Conservation (phyloP, 352 stramenopile species). For the Globisporangium camurandrum region DNA sequence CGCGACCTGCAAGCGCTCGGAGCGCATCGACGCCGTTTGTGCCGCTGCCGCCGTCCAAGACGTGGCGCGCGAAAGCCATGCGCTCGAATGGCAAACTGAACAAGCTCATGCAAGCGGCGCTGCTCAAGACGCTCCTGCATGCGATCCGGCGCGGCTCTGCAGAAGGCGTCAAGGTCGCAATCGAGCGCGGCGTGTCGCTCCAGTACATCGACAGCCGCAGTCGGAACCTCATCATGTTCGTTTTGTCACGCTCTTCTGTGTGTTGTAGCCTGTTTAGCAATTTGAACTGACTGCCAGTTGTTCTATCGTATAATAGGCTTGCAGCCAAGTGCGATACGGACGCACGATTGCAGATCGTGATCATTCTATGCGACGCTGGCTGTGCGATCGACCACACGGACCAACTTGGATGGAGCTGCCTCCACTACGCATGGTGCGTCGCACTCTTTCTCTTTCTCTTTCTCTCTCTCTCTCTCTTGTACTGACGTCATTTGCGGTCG, state of each 20-base stretch:
- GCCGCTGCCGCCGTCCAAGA: slow-evolving; percentile 32
- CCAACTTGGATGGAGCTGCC: slow-evolving; percentile 75
- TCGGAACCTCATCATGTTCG: slow-evolving; percentile 79
- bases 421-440: slow-evolving; percentile 81
- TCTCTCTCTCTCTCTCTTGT: background rate
- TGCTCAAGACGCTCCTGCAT: slow-evolving; percentile 82
- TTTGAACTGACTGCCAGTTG: too few species aligned
- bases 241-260: background rate
- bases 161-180: slow-evolving; percentile 77
- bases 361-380: slow-evolving; percentile 78
- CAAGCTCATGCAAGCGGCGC: slow-evolving; percentile 67
- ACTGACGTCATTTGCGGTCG: slow-evolving; percentile 2
- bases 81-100: slow-evolving; percentile 60
- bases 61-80: slow-evolving; percentile 41
- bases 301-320: slow-evolving; percentile 26
- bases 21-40: slow-evolving; percentile 29
- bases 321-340: slow-evolving; percentile 79
- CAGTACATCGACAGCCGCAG: slow-evolving; percentile 70
- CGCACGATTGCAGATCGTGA: slow-evolving; percentile 65
- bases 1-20: slow-evolving; percentile 4
- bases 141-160: slow-evolving; percentile 69
- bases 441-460: background rate
- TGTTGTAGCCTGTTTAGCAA: too few species aligned
- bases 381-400: slow-evolving; percentile 84
- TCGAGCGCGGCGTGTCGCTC: slow-evolving; percentile 71